phyloP scores from a whole-genome alignment of 768 basidiomycete species.

The Pleurotus pulmonarius region DNA sequence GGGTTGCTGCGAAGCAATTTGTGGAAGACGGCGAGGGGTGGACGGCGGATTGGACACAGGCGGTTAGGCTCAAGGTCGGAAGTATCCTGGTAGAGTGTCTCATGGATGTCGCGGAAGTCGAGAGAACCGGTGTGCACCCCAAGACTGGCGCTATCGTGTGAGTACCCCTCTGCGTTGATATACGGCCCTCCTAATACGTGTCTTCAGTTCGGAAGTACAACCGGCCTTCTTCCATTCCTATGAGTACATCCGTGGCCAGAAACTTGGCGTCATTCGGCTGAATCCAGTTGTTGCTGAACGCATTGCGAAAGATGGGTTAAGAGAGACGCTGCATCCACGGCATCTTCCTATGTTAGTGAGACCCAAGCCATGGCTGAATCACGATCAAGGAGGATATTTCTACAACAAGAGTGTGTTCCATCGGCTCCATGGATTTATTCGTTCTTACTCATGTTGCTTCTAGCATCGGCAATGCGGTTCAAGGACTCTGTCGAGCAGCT shows the following conservation, averaged over 20 bases:
- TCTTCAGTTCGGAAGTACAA: slow-evolving; percentile 65
- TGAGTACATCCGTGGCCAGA: slow-evolving; percentile 90
- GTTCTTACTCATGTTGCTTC: background rate
- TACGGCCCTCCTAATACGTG: slow-evolving; percentile 3
- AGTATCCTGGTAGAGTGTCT: slow-evolving; percentile 78
- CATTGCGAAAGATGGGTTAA: slow-evolving; percentile 69
- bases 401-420: slow-evolving; percentile 61
- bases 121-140: slow-evolving; percentile 53
- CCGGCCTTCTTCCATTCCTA: slow-evolving; percentile 91
- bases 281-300: slow-evolving; percentile 78
- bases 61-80: slow-evolving; percentile 72
- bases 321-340: slow-evolving; percentile 80
- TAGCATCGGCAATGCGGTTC: slow-evolving; percentile 84
- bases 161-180: slow-evolving; percentile 23
- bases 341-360: slow-evolving; percentile 94
- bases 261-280: slow-evolving; percentile 87
- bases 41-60: slow-evolving; percentile 82
- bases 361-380: slow-evolving; percentile 82
- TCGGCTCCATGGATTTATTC: background rate
- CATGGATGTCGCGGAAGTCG: slow-evolving; percentile 81
- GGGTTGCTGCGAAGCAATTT: slow-evolving; percentile 61
- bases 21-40: slow-evolving; percentile 66
- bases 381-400: slow-evolving; percentile 80
- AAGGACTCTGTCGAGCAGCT: slow-evolving; percentile 87
- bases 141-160: slow-evolving; percentile 58